Evolutionary conservation across 73 alveolate species (phyloP), one percentile per base, ranked within the genome.

Genomic region (Effrenium voratum): DNA sequence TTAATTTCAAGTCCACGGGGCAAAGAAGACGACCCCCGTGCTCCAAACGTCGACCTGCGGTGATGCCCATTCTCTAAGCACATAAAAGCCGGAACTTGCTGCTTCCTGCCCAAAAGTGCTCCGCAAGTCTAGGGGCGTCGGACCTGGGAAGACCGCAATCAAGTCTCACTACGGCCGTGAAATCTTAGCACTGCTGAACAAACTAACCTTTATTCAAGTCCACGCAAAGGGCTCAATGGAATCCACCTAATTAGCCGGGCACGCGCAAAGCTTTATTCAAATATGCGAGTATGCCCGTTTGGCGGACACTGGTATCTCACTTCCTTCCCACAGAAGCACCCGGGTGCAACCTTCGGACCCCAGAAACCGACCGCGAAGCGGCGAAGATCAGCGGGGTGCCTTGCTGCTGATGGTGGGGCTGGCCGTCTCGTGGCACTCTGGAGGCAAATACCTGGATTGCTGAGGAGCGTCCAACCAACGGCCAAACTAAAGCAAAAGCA

Each of bases 341-440:
- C n/a, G n/a, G n/a, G n/a, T n/a, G n/a, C n/a, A n/a, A n/a, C n/a
- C n/a, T n/a, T n/a, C n/a, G n/a, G n/a, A n/a, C n/a, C n/a, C n/a
- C n/a, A n/a, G n/a, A n/a, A n/a, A n/a, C n/a, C n/a, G n/a, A n/a
- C n/a, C n/a, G n/a, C n/a, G n/a, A n/a, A n/a, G n/a, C n/a, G n/a
- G n/a, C n/a, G 63, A 12, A 52, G 63, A 52, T 52, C 8, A 8
- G 19, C 19, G 26, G 19, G 8, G 63, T 52, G 91, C 91, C 91
- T 80, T 80, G 91, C 96, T 88, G 96, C 75, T 88, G 96, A 88
- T 88, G n/a, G 96, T 88, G n/a, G 96, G 96, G 16, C 87, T 66
- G 30, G 96, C 96, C 0, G 86, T 88, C 96, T 88, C 96, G 28
- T 88, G 96, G 30, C 91, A 80, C 72, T 80, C 91, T 72, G 45